Evolutionary conservation across 202 grass and related monocot species (phyloP).

Genomic region (Schoenoplectus triqueter): DNA sequence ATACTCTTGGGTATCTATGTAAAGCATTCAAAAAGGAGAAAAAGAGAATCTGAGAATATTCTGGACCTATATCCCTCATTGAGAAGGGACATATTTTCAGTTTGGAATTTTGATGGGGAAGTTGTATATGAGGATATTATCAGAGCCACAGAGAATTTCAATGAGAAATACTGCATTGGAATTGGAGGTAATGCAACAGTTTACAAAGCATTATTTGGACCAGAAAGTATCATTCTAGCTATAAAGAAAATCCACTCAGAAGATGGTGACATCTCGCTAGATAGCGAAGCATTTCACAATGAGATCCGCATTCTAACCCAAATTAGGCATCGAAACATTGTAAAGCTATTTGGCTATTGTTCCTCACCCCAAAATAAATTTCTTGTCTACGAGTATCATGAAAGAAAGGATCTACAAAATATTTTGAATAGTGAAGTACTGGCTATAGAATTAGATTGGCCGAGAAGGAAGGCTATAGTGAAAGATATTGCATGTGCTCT

Average conservation of each 20-base stretch:
- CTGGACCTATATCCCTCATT: background rate
- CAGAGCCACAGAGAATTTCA: background rate
- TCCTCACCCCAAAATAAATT: slow-evolving; percentile 13
- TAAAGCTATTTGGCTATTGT: slow-evolving; percentile 25
- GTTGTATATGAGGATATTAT: slow-evolving; percentile 9
- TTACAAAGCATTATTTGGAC: background rate
- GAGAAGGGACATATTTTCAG: background rate
- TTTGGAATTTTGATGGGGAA: slow-evolving; percentile 2
- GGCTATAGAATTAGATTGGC: slow-evolving; percentile 36
- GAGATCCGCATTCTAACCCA: slow-evolving; percentile 14
- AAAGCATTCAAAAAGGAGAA: background rate
- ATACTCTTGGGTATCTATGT: slow-evolving; percentile 21
- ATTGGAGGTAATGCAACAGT: background rate
- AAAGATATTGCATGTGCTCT: slow-evolving; percentile 49
- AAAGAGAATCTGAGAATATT: background rate
- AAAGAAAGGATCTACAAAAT: slow-evolving; percentile 28
- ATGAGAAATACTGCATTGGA: background rate
- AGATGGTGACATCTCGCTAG: background rate
- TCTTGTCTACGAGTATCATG: slow-evolving; percentile 43
- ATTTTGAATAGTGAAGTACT: slow-evolving; percentile 28
- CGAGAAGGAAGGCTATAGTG: slow-evolving; percentile 17
- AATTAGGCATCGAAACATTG: slow-evolving; percentile 8
- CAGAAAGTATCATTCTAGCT: background rate
- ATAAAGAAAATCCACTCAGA: background rate
- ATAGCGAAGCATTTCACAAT: background rate